Conservation (phyloP, 352 stramenopile species). For the Phytopythium oedochilum region DNA sequence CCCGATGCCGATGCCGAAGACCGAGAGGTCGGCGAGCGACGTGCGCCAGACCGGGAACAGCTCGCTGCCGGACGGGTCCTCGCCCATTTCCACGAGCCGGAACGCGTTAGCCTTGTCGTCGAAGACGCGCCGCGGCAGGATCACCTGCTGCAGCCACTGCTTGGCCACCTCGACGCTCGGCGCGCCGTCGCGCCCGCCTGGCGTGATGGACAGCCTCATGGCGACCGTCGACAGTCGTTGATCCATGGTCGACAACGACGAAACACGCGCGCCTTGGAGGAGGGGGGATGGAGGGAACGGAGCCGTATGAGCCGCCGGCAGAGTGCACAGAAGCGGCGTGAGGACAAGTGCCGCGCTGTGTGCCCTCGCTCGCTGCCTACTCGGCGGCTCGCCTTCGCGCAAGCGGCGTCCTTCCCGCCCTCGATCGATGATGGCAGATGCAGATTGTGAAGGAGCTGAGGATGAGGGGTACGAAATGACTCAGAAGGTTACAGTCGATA, state of each 20-base stretch:
- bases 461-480: background rate
- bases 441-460: background rate
- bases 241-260: conserved; percentile 5
- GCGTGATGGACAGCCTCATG: conserved; percentile 15
- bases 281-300: too few species aligned
- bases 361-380: too few species aligned
- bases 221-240: conserved; percentile 11
- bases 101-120: conserved; percentile 34
- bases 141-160: conserved; percentile 48
- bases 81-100: conserved; percentile 65
- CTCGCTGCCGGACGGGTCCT: conserved; percentile 41
- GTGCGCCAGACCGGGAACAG: conserved; percentile 63
- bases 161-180: conserved; percentile 32
- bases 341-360: too few species aligned
- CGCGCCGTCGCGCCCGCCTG: conserved; percentile 8
- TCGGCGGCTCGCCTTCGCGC: too few species aligned
- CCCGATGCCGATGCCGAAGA: conserved; percentile 71
- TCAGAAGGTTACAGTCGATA: background rate
- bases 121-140: conserved; percentile 46
- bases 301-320: too few species aligned
- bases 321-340: too few species aligned
- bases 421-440: background rate
- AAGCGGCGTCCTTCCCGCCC: too few species aligned
- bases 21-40: conserved; percentile 46
- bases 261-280: too few species aligned